phyloP scores from a whole-genome alignment of 225 moss, liverwort and hornwort genomes.

The Bryum argenteum region DNA sequence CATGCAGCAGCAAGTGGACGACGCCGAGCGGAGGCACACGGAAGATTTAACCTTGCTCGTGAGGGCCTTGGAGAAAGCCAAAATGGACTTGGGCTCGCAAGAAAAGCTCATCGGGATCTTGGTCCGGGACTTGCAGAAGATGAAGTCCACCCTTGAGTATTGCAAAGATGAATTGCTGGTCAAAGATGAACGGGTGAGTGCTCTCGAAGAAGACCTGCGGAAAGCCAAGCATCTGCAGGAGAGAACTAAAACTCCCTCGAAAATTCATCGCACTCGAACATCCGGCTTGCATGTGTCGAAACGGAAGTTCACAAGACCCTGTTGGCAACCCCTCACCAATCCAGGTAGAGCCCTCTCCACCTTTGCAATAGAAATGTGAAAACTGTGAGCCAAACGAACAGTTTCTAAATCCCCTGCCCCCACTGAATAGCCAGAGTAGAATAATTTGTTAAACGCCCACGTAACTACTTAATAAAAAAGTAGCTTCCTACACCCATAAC shows the following conservation, averaged over 20 bases:
- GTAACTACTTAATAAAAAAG: neutral
- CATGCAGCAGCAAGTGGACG: slow-evolving; percentile 49
- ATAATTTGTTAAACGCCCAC: too few relatives aligned
- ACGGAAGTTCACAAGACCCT: slow-evolving; percentile 30
- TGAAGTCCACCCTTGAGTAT: slow-evolving; percentile 47
- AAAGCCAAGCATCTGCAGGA: slow-evolving; percentile 28
- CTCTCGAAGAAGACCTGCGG: slow-evolving; percentile 41
- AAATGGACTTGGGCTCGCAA: slow-evolving; percentile 37
- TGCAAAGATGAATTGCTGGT: slow-evolving; percentile 47
- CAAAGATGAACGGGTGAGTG: slow-evolving; percentile 39
- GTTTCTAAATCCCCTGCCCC: neutral
- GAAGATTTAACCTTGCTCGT: slow-evolving; percentile 45
- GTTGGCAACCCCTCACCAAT: slow-evolving; percentile 29
- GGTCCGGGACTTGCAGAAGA: slow-evolving; percentile 45
- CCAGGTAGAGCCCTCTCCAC: slow-evolving; percentile 6
- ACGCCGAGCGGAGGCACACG: slow-evolving; percentile 45
- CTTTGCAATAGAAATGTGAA: neutral
- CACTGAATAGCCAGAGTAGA: neutral
- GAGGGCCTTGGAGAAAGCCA: slow-evolving; percentile 43
- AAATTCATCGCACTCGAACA: slow-evolving; percentile 29
- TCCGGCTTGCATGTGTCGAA: slow-evolving; percentile 15
- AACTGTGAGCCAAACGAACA: neutral
- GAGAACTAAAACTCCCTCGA: slow-evolving; percentile 19
- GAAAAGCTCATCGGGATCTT: slow-evolving; percentile 41
- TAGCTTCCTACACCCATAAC: neutral